phyloP scores from a whole-genome alignment of 768 basidiomycete genomes.

The Mycena kentingensis region DNA sequence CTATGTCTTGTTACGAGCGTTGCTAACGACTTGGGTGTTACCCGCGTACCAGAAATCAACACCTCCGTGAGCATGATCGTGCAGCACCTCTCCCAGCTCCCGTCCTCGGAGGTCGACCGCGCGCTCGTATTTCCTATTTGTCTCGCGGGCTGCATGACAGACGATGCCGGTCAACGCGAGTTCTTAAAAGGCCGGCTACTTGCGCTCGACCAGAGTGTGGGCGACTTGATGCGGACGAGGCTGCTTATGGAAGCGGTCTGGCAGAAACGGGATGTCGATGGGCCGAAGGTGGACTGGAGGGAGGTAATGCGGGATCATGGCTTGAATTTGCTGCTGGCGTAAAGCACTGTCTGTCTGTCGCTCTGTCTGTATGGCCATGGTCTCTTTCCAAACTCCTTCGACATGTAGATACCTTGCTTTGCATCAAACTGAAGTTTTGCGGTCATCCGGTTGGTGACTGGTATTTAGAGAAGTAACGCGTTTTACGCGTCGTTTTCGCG shows the following conservation, averaged over 20 bases:
- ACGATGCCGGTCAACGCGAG: constrained; percentile 58
- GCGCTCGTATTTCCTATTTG: constrained; percentile 72
- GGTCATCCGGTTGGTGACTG: too few species aligned
- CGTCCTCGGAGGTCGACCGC: constrained; percentile 63
- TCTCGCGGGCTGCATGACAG: constrained; percentile 72
- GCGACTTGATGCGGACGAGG: constrained; percentile 58
- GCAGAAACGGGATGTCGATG: constrained; percentile 62
- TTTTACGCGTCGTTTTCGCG: too few species aligned
- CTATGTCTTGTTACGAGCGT: not conserved
- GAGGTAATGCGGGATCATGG: constrained; percentile 55
- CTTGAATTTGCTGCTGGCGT: constrained; percentile 54
- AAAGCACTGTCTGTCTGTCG: too few species aligned
- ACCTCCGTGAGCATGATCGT: constrained; percentile 57
- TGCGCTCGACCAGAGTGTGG: constrained; percentile 55
- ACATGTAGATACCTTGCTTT: too few species aligned
- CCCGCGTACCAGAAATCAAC: constrained; percentile 73
- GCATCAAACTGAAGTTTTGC: too few species aligned
- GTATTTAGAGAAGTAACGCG: too few species aligned
- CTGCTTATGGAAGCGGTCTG: constrained; percentile 69
- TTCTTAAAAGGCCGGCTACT: constrained; percentile 60
- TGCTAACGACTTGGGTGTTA: too few species aligned
- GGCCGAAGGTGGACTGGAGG: constrained; percentile 60
- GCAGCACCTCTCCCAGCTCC: constrained; percentile 54
- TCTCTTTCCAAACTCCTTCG: too few species aligned
- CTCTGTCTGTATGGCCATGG: too few species aligned